Evolutionary conservation across 805 yeast species (phyloP).

Genomic region (Candida montana): DNA sequence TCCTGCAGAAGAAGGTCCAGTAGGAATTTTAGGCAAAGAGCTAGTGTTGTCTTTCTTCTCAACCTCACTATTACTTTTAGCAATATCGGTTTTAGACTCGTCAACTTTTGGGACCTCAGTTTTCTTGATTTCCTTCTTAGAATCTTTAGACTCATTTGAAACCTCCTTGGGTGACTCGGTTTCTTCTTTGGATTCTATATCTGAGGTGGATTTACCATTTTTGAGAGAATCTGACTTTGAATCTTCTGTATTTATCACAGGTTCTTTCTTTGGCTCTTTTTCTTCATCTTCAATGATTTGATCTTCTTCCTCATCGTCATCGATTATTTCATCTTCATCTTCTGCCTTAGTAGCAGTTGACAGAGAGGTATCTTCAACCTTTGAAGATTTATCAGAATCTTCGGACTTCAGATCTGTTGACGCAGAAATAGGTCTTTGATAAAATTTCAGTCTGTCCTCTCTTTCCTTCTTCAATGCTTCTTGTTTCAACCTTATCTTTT

Average conservation of each 20-base stretch:
- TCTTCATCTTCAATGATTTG: conserved; percentile 8
- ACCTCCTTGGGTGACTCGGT: too few species aligned
- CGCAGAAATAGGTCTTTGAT: neutral
- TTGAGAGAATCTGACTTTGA: neutral
- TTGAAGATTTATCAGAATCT: neutral
- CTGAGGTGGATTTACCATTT: neutral
- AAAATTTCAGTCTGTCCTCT: conserved; percentile 3
- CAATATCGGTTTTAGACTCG: too few species aligned
- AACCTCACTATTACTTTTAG: too few species aligned
- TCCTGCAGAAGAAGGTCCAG: conserved; percentile 4
- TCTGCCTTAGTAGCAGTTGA: neutral
- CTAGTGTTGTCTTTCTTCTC: neutral
- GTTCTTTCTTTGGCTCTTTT: neutral
- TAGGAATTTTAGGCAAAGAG: conserved; percentile 1
- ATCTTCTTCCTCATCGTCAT: conserved; percentile 20
- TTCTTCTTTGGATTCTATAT: too few species aligned
- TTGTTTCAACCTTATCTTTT: conserved; percentile 1
- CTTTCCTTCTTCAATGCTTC: conserved; percentile 4
- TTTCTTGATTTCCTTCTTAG: too few species aligned
- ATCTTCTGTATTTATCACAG: neutral
- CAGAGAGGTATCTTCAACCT: neutral
- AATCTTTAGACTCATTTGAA: too few species aligned
- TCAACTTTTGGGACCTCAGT: too few species aligned
- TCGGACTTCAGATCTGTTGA: neutral
- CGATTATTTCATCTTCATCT: conserved; percentile 17